Conservation (phyloP, 768 basidiomycete genomes). For the Lactarius evosmus region DNA sequence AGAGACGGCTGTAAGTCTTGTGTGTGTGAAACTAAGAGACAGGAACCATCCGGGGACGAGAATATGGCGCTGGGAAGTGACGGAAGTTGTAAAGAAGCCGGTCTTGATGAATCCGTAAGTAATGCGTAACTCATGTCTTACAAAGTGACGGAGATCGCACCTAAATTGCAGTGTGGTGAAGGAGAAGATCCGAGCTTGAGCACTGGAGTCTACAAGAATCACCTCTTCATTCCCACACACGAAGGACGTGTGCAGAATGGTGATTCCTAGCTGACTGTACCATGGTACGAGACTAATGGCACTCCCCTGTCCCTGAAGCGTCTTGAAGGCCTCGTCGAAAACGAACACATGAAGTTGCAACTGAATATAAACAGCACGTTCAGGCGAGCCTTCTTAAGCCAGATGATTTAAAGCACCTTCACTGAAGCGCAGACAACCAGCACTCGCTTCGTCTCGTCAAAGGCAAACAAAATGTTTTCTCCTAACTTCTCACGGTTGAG, state of each 20-base stretch:
- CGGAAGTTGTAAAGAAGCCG: constrained; percentile 42
- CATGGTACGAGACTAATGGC: constrained; percentile 42
- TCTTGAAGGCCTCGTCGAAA: constrained; percentile 49
- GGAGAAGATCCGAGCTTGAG: constrained; percentile 50
- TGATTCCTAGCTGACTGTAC: constrained; percentile 36
- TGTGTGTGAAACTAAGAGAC: constrained; percentile 40
- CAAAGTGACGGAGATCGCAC: constrained; percentile 34
- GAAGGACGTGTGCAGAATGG: constrained; percentile 42
- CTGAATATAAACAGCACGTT: constrained; percentile 14
- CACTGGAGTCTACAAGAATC: constrained; percentile 44
- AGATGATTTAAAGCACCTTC: constrained; percentile 36
- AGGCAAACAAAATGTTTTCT: constrained; percentile 43
- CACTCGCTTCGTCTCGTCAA: constrained; percentile 51
- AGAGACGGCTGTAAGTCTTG: constrained; percentile 24
- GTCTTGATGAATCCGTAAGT: constrained; percentile 33
- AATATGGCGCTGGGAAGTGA: constrained; percentile 36
- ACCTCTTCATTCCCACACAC: constrained; percentile 52
- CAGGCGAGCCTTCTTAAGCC: not conserved
- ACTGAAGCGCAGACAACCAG: constrained; percentile 44
- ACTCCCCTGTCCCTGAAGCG: constrained; percentile 42
- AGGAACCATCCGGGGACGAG: constrained; percentile 54
- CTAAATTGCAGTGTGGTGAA: constrained; percentile 51
- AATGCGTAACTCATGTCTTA: not conserved
- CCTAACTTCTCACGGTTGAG: constrained; percentile 49
- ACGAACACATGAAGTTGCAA: constrained; percentile 44